These are phyloP conservation scores for Theileria orientalis DNA, from an alignment of 169 alveolate species.

Conservation along the genomic window DNA sequence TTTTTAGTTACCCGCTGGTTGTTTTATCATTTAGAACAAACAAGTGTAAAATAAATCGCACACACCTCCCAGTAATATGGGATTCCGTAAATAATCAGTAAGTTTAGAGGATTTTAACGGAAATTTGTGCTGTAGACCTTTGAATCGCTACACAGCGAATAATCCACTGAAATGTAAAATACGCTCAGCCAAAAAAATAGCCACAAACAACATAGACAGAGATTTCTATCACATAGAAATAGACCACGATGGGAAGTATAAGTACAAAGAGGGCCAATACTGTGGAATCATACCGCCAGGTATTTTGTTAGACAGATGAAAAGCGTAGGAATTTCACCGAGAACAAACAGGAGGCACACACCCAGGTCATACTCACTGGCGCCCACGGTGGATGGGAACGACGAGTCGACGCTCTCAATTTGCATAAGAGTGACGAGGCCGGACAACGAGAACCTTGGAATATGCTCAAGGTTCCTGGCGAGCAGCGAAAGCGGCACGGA, in stretches of 20 bases:
- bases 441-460: not conserved
- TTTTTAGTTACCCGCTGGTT: too few species aligned
- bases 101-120: not conserved
- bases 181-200: conserved; percentile 41
- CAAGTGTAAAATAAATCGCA: too few species aligned
- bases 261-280: conserved; percentile 67
- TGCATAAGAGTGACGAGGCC: conserved; percentile 29
- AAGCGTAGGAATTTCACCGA: conserved; percentile 28
- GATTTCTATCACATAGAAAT: conserved; percentile 68
- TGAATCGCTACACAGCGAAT: conserved; percentile 45
- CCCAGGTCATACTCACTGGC: conserved; percentile 63
- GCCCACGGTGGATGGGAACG: conserved; percentile 34
- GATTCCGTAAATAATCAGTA: not conserved
- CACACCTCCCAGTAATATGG: too few species aligned
- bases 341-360: conserved; percentile 23
- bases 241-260: conserved; percentile 52
- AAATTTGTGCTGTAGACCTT: too few species aligned
- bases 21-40: too few species aligned
- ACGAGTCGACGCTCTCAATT: conserved; percentile 23
- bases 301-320: not conserved
- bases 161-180: conserved; percentile 67
- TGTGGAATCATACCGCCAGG: conserved; percentile 76
- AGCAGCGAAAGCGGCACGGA: conserved; percentile 22
- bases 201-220: conserved; percentile 48
- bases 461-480: conserved; percentile 48